Evolutionary conservation across 306 rosid species (phyloP).

Genomic region (Casuarina equisetifolia): DNA sequence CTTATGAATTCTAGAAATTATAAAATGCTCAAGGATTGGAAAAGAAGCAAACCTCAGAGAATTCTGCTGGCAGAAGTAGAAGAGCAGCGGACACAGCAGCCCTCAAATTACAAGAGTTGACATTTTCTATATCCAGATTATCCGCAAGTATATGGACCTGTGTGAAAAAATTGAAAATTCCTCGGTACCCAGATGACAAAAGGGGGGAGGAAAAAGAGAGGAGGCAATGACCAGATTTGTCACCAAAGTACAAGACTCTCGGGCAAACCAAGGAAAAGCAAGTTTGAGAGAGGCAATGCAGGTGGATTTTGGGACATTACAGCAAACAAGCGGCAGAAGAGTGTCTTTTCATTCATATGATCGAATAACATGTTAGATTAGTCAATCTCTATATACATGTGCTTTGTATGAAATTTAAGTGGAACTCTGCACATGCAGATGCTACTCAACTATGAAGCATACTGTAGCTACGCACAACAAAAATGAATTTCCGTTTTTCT

Average conservation of each 20-base stretch:
- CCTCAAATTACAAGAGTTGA: slow-evolving; percentile 74
- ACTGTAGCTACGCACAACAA: background rate
- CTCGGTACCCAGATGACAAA: slow-evolving; percentile 13
- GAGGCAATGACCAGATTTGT: background rate
- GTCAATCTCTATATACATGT: background rate
- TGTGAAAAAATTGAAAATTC: slow-evolving; percentile 12
- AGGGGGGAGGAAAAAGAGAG: background rate
- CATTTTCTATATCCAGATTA: slow-evolving; percentile 46
- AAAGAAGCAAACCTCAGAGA: slow-evolving; percentile 64
- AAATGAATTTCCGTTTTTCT: too few species aligned
- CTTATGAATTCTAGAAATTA: slow-evolving; percentile 26
- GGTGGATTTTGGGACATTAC: slow-evolving; percentile 1
- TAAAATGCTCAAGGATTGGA: slow-evolving; percentile 28
- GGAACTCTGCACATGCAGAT: background rate
- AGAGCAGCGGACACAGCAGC: slow-evolving; percentile 86
- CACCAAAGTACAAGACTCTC: slow-evolving; percentile 2
- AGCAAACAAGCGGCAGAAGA: background rate
- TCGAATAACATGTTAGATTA: background rate
- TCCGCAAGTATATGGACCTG: slow-evolving; percentile 80
- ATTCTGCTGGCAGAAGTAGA: slow-evolving; percentile 79
- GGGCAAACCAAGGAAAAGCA: slow-evolving; percentile 16
- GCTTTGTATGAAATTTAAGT: background rate
- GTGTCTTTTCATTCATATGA: background rate
- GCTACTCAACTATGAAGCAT: background rate
- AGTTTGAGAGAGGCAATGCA: slow-evolving; percentile 14